These are phyloP conservation scores for Globisporangium takayamanum DNA, from an alignment of 352 stramenopile genomes.

Conservation along the genomic window DNA sequence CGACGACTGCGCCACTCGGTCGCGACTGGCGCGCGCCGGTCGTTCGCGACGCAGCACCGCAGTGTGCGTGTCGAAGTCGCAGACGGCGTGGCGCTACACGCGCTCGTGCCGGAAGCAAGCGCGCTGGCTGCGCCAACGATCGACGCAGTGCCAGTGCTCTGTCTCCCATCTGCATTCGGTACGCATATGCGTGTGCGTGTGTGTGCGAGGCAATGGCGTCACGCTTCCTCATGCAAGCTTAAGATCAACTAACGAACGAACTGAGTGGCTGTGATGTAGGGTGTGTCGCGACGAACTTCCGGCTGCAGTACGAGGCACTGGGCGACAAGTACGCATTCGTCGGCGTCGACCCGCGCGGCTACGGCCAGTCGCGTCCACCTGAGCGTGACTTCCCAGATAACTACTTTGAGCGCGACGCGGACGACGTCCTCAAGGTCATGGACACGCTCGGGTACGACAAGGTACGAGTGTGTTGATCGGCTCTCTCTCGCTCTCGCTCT, in stretches of 20 bases:
- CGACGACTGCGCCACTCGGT: not conserved
- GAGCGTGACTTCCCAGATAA: slow-evolving; percentile 38
- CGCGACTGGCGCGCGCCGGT: slow-evolving; percentile 1
- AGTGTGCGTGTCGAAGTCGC: slow-evolving; percentile 33
- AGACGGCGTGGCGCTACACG: slow-evolving; percentile 39
- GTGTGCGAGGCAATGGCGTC: not conserved
- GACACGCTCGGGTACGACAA: slow-evolving; percentile 54
- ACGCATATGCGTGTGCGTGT: not conserved
- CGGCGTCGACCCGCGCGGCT: slow-evolving; percentile 58
- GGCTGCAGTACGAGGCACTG: slow-evolving; percentile 46
- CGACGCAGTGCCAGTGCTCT: slow-evolving; percentile 39
- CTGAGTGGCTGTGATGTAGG: slow-evolving; percentile 7
- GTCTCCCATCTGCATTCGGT: slow-evolving; percentile 63
- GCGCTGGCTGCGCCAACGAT: not conserved
- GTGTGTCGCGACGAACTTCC: slow-evolving; percentile 55
- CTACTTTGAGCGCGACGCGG: slow-evolving; percentile 63
- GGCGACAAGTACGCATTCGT: slow-evolving; percentile 48
- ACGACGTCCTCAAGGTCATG: slow-evolving; percentile 58
- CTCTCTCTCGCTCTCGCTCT: not conserved
- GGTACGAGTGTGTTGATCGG: slow-evolving; percentile 13
- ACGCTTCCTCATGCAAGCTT: too few species aligned
- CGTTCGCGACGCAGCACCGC: slow-evolving; percentile 13
- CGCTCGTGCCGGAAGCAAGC: slow-evolving; percentile 22
- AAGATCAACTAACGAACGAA: not conserved
- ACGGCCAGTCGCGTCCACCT: slow-evolving; percentile 37